Percentiles rank a stretch among this genome's conserved stretches.
Conservation (phyloP, 202 grass and related monocot species). For the Zoysia matrella region DNA sequence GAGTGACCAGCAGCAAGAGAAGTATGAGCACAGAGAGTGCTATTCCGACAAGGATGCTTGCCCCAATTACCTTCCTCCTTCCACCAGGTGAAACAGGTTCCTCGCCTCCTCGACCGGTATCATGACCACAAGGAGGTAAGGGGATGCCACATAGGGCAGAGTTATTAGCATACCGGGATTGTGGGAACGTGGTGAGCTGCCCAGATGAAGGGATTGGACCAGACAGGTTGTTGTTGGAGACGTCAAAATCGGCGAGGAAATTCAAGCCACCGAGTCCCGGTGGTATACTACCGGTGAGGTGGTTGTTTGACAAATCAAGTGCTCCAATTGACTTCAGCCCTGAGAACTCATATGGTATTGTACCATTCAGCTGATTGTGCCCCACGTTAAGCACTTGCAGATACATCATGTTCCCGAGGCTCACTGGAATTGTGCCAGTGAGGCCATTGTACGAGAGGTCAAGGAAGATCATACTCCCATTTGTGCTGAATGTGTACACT, state of each 20-base stretch:
- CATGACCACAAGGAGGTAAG: slow-evolving; percentile 59
- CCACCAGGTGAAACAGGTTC: slow-evolving; percentile 4
- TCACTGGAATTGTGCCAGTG: slow-evolving; percentile 58
- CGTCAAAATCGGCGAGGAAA: slow-evolving; percentile 77
- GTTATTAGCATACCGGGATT: slow-evolving; percentile 81
- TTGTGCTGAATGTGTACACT: slow-evolving; percentile 62
- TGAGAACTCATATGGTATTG: slow-evolving; percentile 65
- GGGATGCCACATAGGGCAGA: slow-evolving; percentile 86
- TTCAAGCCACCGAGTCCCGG: slow-evolving; percentile 54
- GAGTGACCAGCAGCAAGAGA: slow-evolving; percentile 57
- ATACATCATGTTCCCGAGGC: slow-evolving; percentile 73
- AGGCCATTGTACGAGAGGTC: slow-evolving; percentile 91
- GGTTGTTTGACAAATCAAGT: slow-evolving; percentile 91
- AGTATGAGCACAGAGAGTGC: slow-evolving; percentile 69
- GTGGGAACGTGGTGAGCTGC: slow-evolving; percentile 77
- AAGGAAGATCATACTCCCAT: slow-evolving; percentile 95
- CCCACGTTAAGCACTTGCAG: slow-evolving; percentile 88
- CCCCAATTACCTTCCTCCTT: slow-evolving; percentile 57
- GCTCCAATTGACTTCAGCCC: slow-evolving; percentile 64
- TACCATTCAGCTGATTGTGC: slow-evolving; percentile 70
- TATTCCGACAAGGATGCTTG: slow-evolving; percentile 74
- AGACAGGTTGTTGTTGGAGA: slow-evolving; percentile 87
- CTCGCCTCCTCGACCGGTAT: slow-evolving; percentile 1
- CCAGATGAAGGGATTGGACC: slow-evolving; percentile 76
- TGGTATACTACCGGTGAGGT: slow-evolving; percentile 71